Base-by-base conservation (phyloP, 345 rosid species). In the Orychophragmus violaceus region DNA sequence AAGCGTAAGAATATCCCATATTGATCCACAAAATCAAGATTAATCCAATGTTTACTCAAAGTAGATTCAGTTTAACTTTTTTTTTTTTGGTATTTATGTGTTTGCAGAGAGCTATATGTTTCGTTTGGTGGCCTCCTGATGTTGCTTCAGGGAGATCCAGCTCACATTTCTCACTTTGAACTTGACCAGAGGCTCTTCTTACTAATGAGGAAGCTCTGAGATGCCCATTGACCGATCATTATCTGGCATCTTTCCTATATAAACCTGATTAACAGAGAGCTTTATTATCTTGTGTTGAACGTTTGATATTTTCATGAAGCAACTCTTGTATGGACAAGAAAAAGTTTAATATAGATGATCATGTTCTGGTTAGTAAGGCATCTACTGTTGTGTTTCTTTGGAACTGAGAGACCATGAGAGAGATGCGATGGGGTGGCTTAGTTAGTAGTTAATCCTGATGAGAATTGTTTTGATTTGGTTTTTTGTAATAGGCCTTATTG, bases 51-150 rank as follows among this genome's bases (percentile, higher is more conserved):
- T n/a, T n/a, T 4, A 13, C 6, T 3, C 7, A 37, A 3, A 37
- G n/a, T 5, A 5, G 44, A 37, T 37, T 3, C 16, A 37, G 1
- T 13, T 18, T 33, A 19, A 4, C 17, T 41, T 5, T 61, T 56
- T 24, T 23, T 17, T 10, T 2, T 36, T 13, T n/a, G n/a, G n/a
- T 3, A 3, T 3, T 19, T 25, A 2, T 60, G 42, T 51, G 28
- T 55, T 61, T 41, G 16, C 83, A 91, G 96, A 72, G 96, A 91
- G 82, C 61, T 88, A 22, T 88, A 81, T 73, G 88, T 85, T 62
- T 91, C 96, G 1, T 91, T 71, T n/a, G 91, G 96, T 0, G 96
- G 97, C 23, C 96, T 88, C 11, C 75, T 91, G 21, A 91, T 88
- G 97, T 44, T 85, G 82, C 82, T 91, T 56, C 83, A 76, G 59